phyloP scores from a whole-genome alignment of 1,284 basidiomycete species.

The Termitomyces sp. region DNA sequence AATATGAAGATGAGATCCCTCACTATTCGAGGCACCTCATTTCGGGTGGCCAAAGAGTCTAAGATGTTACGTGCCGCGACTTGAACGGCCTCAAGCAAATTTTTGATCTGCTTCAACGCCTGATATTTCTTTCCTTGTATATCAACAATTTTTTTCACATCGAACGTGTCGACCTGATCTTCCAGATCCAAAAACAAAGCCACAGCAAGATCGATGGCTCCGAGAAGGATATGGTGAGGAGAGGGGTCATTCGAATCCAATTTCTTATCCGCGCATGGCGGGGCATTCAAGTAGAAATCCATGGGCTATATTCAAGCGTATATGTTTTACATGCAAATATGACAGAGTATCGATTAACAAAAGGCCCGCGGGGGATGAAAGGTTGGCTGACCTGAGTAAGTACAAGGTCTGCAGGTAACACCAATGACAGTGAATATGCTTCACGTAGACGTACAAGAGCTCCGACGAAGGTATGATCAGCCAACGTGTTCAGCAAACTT shows the following conservation, averaged over 20 bases:
- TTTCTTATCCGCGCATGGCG: conserved; percentile 18
- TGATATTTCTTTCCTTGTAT: conserved; percentile 8
- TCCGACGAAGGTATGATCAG: conserved; percentile 13
- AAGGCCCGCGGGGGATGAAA: conserved; percentile 13
- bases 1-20: conserved; percentile 2
- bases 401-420: conserved; percentile 31
- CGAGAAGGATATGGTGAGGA: conserved; percentile 23
- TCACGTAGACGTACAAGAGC: conserved; percentile 24
- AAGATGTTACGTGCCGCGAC: conserved; percentile 4
- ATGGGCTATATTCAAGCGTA: conserved; percentile 30
- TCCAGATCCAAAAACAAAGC: conserved; percentile 25
- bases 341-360: conserved; percentile 22
- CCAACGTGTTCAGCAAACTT: conserved; percentile 20
- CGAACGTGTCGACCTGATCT: conserved; percentile 6
- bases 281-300: conserved; percentile 28
- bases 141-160: neutral
- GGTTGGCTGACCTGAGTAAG: conserved; percentile 38
- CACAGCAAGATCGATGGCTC: conserved; percentile 27
- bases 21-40: conserved; percentile 5
- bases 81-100: conserved; percentile 11
- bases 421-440: conserved; percentile 23
- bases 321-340: conserved; percentile 18
- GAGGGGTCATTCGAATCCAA: conserved; percentile 13
- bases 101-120: conserved; percentile 9
- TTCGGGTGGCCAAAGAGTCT: neutral